phyloP scores from a whole-genome alignment of 202 grass and related monocot genomes.

The Setaria italica region DNA sequence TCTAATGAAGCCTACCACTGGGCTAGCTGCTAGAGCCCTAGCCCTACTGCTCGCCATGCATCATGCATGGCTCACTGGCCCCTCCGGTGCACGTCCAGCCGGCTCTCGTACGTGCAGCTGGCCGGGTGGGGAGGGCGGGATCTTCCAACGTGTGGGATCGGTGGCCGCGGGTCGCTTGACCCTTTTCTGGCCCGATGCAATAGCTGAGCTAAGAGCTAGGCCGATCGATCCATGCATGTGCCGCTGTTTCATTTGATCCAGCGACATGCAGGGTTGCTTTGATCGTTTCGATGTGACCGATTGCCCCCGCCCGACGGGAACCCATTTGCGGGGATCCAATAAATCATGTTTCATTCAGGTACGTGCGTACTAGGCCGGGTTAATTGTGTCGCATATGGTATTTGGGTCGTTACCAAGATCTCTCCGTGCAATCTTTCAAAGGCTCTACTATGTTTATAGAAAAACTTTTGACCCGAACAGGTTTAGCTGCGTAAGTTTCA shows the following conservation, averaged over 20 bases:
- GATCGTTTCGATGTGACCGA: slow-evolving; percentile 30
- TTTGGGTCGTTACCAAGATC: no score
- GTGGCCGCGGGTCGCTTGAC: slow-evolving; percentile 1
- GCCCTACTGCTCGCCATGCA: not conserved
- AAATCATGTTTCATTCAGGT: no score
- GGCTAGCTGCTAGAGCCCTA: not conserved
- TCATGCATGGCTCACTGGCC: not conserved
- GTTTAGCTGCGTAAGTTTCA: no score
- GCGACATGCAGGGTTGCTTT: not conserved
- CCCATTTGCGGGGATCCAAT: not conserved
- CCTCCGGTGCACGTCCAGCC: slow-evolving; percentile 1
- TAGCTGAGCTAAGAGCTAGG: not conserved
- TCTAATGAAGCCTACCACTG: not conserved
- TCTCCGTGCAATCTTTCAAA: no score
- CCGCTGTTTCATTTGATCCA: slow-evolving; percentile 1
- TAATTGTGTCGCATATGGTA: no score
- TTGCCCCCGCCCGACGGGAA: not conserved
- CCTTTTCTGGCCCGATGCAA: not conserved
- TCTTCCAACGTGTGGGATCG: not conserved
- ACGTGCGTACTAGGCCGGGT: no score
- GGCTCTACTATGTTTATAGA: no score
- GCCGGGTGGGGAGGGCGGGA: no score
- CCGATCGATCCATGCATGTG: not conserved
- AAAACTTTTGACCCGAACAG: no score
- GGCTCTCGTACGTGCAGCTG: no score